Conservation (phyloP, 2,329 filamentous ascomycete species). For the Ophiostoma pallidulum region DNA sequence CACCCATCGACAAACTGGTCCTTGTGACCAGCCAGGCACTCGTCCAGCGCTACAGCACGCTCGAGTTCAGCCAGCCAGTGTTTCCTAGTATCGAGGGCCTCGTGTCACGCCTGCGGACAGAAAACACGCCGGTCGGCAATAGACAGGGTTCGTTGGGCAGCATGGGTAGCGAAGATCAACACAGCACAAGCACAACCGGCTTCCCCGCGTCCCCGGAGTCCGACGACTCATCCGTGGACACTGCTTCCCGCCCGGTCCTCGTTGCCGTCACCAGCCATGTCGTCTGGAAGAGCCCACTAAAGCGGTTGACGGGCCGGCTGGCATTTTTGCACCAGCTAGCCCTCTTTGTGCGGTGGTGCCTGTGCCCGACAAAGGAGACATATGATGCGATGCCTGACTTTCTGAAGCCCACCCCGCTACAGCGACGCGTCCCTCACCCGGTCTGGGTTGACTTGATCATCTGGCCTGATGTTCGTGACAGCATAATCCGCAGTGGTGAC, state of each 20-base stretch:
- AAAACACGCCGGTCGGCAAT: constrained; percentile 1
- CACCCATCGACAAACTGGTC: constrained; percentile 7
- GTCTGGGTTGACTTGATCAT: constrained; percentile 14
- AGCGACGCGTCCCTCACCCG: constrained; percentile 11
- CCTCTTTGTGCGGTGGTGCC: constrained; percentile 6
- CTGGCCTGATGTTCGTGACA: constrained; percentile 13
- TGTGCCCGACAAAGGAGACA: constrained; percentile 6
- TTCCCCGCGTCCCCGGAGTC: not conserved
- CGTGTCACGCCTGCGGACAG: not conserved
- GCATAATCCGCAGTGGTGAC: constrained; percentile 7
- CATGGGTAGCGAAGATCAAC: too few relatives aligned
- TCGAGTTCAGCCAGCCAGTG: constrained; percentile 7
- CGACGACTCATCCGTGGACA: not conserved
- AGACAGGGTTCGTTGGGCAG: too few relatives aligned
- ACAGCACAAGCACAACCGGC: not conserved
- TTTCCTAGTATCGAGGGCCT: constrained; percentile 10
- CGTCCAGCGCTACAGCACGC: constrained; percentile 7
- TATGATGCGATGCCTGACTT: constrained; percentile 16
- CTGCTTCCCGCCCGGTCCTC: not conserved
- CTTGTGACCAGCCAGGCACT: constrained; percentile 6
- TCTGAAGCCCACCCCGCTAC: constrained; percentile 20
- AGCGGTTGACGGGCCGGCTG: constrained; percentile 3
- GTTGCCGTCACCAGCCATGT: not conserved
- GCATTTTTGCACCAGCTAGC: constrained; percentile 9
- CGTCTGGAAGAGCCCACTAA: constrained; percentile 1